Percentiles rank a stretch among this genome's conserved stretches.
Evolutionary conservation across 768 basidiomycete species (phyloP).

Genomic region (Tephrocybe rancida): DNA sequence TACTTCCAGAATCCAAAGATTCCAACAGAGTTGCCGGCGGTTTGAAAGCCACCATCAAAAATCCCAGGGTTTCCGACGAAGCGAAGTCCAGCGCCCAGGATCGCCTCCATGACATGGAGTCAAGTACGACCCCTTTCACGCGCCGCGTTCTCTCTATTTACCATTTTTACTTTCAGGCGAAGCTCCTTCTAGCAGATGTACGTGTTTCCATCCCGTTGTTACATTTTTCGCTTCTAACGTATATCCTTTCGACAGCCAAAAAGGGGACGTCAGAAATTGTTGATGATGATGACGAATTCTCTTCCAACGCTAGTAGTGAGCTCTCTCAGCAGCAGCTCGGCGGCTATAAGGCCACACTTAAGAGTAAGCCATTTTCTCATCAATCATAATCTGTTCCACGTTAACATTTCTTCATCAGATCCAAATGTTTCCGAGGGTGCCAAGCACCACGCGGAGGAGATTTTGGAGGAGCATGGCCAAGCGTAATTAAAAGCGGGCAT

Average conservation of each 20-base stretch:
- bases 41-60: slow-evolving; percentile 58
- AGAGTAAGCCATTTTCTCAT: slow-evolving; percentile 22
- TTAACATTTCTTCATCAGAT: slow-evolving; percentile 10
- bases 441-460: slow-evolving; percentile 7
- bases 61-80: slow-evolving; percentile 57
- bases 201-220: too few species aligned
- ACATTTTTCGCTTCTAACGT: not conserved
- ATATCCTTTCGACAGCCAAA: not conserved
- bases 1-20: slow-evolving; percentile 15
- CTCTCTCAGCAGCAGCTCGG: slow-evolving; percentile 18
- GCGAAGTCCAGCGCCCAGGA: slow-evolving; percentile 52
- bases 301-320: not conserved
- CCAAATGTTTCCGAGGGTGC: slow-evolving; percentile 23
- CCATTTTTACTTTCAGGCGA: not conserved
- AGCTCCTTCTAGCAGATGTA: not conserved
- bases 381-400: not conserved
- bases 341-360: slow-evolving; percentile 31
- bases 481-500: not conserved
- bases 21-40: slow-evolving; percentile 40
- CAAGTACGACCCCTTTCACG: too few species aligned
- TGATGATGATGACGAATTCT: not conserved
- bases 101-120: slow-evolving; percentile 42
- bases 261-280: not conserved
- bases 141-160: not conserved
- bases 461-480: slow-evolving; percentile 1